Base-by-base conservation (phyloP, 345 rosid species). In the Viola odorata region DNA sequence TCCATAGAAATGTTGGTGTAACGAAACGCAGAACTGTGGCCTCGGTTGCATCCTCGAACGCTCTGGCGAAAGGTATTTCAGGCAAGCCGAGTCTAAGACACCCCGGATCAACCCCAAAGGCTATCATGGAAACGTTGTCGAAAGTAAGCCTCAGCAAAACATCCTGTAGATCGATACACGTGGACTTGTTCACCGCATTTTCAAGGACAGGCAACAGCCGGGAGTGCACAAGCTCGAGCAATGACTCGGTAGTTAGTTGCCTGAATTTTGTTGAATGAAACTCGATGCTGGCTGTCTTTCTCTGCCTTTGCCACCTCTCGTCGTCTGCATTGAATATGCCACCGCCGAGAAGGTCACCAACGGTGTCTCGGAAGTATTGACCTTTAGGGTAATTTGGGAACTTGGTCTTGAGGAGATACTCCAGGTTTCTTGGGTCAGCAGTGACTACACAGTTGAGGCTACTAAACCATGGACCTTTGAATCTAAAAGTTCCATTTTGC, bases 61-160 rank as follows among this genome's bases (percentile, higher is more conserved):
- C 95, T 70, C 67, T 72, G 0, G 99, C 99, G 59, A 94, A 94
- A 5, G 95, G 91, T 52, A 87, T 84, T 4, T 85, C 78, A 0
- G 97, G 91, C 60, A 88, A 73, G 0, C 81, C 85, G 0, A 66
- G 84, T 23, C 79, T 58, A 0, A 94, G 72, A 70, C 96, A 90
- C 0, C 97, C 97, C 0, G 99, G 97, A 71, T 94, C 99, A 6
- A 81, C 91, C 23, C 99, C 99, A 45, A 94, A 86, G 12, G 97
- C 97, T 44, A 94, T 83, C 95, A 87, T 90, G 75, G 97, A 90
- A 5, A 94, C 91, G 50, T 88, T 94, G 57, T 94, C 97, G 50
- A 94, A 90, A 0, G 99, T 90, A 38, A 94, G 78, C 72, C 99
- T 72, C 50, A 86, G 65, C 12, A 94, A 70, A 16, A 90, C 74